Percentiles rank a stretch among this genome's conserved stretches.
Conservation (phyloP, 1,284 basidiomycete species). For the Marasmius oreades region DNA sequence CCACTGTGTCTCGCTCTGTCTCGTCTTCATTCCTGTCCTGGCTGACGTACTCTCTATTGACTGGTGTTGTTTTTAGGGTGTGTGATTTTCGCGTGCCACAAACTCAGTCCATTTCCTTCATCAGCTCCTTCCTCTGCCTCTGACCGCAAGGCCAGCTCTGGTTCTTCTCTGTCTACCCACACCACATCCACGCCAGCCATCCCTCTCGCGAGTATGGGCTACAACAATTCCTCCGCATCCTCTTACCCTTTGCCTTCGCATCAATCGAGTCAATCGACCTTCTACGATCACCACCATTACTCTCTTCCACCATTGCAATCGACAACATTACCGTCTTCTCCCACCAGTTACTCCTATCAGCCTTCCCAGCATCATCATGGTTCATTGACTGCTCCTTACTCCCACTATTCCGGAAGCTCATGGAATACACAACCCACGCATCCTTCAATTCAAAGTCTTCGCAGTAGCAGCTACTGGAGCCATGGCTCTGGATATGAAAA, state of each 20-base stretch:
- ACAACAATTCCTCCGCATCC: slow-evolving; percentile 13
- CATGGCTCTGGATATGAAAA: slow-evolving; percentile 11
- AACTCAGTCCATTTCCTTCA: slow-evolving; percentile 45
- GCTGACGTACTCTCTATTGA: slow-evolving; percentile 28
- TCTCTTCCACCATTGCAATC: slow-evolving; percentile 13
- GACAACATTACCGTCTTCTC: slow-evolving; percentile 2
- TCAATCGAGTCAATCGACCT: slow-evolving; percentile 29
- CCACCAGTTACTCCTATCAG: slow-evolving; percentile 9
- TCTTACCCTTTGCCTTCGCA: slow-evolving; percentile 24
- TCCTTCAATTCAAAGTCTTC: slow-evolving; percentile 11
- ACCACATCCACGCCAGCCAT: slow-evolving; percentile 20
- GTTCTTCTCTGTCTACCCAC: slow-evolving; percentile 31
- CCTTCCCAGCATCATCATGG: slow-evolving; percentile 8
- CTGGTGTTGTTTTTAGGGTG: slow-evolving; percentile 47
- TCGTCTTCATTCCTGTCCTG: slow-evolving; percentile 22
- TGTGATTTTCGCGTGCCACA: slow-evolving; percentile 84
- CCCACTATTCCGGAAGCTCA: slow-evolving; percentile 1
- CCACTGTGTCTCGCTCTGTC: slow-evolving; percentile 27
- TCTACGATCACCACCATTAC: slow-evolving; percentile 20
- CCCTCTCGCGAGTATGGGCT: slow-evolving; percentile 19
- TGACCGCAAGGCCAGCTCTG: slow-evolving; percentile 23
- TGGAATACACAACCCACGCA: slow-evolving; percentile 10
- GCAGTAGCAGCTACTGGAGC: slow-evolving; percentile 9
- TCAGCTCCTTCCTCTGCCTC: slow-evolving; percentile 14
- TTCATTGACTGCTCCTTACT: slow-evolving; percentile 4